Evolutionary conservation across 2,329 filamentous ascomycete species (phyloP), one percentile per base, ranked within the genome.

Genomic region (Exophiala sideris): DNA sequence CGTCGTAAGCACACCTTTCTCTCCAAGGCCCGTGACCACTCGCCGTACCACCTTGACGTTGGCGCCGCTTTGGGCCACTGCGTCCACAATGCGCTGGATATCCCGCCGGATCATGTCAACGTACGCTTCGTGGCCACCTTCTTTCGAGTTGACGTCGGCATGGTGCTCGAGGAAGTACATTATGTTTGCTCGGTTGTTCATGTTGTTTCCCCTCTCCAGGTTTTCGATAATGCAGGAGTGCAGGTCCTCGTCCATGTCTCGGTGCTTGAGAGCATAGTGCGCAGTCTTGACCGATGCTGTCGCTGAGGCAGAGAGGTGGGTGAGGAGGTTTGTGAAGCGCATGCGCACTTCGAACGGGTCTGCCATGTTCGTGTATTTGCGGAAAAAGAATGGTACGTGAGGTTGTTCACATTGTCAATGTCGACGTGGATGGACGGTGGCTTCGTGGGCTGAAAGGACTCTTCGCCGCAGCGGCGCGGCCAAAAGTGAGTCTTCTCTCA

Each of bases 131-230:
- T 94, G 85, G 4, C 60, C 59, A 59, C 84, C 82, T 62, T 90
- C 88, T 62, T 85, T 87, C 59, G 83, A 80, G 18, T 90, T 88
- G 73, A 90, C 80, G 68, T 97, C 92, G 68, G 95, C 88, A 63
- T 99, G 89, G 64, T 92, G 88, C 67, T 97, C 92, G 67, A 99
- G 87, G 72, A 99, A 99, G 73, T 95, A 99, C 88, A 99, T 95
- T 70, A 99, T 97, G 70, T 99, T 99, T 55, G 94, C 95, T 57
- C 92, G 82, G 48, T 87, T 95, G 73, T 99, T 99, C 88, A 99
- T 95, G 62, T 89, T 92, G 63, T 89, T 95, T 14, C 58, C 55
- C 14, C 82, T 77, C 71, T 97, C 92, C 29, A 99, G 80, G 71
- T 97, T 92, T 73, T 99, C 94, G 40, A 99, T 74, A 65, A 99